phyloP scores from a whole-genome alignment of 148 eudicot genomes.

The Amaranthus cruentus region DNA sequence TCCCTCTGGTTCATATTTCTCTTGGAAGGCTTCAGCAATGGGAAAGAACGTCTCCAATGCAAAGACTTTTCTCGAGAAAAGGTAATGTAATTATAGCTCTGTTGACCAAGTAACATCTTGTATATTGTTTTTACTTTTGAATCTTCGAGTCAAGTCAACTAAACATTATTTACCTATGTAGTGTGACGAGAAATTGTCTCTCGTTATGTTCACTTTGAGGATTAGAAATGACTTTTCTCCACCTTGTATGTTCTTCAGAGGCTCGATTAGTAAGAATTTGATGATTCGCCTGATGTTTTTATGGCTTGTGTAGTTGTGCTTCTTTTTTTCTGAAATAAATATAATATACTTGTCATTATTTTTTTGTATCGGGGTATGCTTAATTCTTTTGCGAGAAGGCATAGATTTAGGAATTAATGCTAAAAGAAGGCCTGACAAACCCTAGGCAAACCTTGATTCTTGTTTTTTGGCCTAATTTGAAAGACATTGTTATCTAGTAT shows the following conservation, averaged over 20 bases:
- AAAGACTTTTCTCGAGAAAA: slow-evolving; percentile 96
- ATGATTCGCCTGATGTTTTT: no score
- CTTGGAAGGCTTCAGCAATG: slow-evolving; percentile 99
- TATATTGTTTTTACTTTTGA: neutral
- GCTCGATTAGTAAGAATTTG: neutral
- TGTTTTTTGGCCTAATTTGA: no score
- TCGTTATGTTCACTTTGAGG: neutral
- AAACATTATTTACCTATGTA: neutral
- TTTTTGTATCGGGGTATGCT: no score
- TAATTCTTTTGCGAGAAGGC: no score
- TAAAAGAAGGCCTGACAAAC: no score
- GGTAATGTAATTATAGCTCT: slow-evolving; percentile 35
- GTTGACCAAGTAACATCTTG: neutral
- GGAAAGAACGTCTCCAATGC: slow-evolving; percentile 99
- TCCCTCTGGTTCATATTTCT: slow-evolving; percentile 98
- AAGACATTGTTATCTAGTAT: no score
- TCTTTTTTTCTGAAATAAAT: no score
- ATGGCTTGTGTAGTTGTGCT: no score
- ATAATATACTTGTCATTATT: no score
- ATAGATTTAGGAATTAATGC: no score
- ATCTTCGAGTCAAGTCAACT: neutral
- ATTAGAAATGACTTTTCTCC: neutral
- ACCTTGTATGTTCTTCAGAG: neutral
- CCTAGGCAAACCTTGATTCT: no score
- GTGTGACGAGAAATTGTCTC: neutral